phyloP scores from a whole-genome alignment of 192 early-diverging fungal genomes.

The Umbelopsis vinacea region DNA sequence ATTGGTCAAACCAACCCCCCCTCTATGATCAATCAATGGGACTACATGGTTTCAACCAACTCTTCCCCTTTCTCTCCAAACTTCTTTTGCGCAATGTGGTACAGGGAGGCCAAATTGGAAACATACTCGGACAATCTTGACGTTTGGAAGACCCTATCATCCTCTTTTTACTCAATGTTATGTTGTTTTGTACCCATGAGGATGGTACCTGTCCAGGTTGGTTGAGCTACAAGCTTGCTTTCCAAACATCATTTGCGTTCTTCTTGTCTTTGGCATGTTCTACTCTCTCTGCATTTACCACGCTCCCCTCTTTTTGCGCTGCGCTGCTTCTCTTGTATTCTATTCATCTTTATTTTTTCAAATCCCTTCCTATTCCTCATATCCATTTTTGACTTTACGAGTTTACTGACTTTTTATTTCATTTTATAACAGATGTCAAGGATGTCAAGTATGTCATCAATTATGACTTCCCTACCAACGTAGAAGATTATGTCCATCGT shows the following conservation, averaged over 20 bases:
- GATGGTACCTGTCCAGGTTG: slow-evolving; percentile 16
- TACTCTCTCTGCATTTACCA: slow-evolving; percentile 22
- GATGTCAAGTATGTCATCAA: slow-evolving; percentile 98
- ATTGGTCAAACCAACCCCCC: background rate
- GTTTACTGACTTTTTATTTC: slow-evolving; percentile 25
- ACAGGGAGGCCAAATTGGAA: background rate
- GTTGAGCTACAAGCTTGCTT: slow-evolving; percentile 21
- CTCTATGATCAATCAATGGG: slow-evolving; percentile 1
- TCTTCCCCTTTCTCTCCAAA: background rate
- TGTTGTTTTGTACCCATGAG: background rate
- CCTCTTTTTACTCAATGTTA: background rate
- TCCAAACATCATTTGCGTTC: slow-evolving; percentile 21
- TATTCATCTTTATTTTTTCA: slow-evolving; percentile 11
- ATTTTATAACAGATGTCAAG: slow-evolving; percentile 75
- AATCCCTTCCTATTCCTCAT: background rate
- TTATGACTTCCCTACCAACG: slow-evolving; percentile 91
- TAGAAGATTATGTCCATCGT: slow-evolving; percentile 91
- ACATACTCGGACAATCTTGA: slow-evolving; percentile 9
- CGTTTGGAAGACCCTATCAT: slow-evolving; percentile 18
- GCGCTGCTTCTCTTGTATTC: background rate
- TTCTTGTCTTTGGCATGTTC: slow-evolving; percentile 25
- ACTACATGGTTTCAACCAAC: slow-evolving; percentile 7
- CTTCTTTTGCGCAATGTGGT: slow-evolving; percentile 5
- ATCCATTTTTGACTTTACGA: background rate
- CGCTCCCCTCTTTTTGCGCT: slow-evolving; percentile 22